A percentile compares a stretch with the other conserved stretches of the same genome.
These are phyloP conservation scores for Salix udensis DNA, from an alignment of 345 rosid species.

Conservation along the genomic window DNA sequence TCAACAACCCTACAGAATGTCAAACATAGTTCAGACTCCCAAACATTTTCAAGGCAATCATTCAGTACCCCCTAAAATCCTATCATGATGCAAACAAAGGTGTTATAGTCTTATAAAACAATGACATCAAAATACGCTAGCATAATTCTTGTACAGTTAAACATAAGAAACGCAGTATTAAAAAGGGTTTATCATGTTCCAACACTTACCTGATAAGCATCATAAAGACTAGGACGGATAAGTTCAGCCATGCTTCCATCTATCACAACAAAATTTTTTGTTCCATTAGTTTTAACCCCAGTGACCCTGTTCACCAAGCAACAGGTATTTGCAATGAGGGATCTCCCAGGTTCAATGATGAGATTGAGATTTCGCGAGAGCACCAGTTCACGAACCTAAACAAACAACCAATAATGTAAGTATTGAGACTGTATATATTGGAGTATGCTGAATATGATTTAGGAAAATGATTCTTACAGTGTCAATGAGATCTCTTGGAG, in stretches of 20 bases:
- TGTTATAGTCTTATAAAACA: neutral
- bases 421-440: neutral
- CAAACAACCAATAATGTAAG: slow-evolving; percentile 1
- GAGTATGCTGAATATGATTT: slow-evolving; percentile 1
- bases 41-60: neutral
- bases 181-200: neutral
- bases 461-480: slow-evolving; percentile 50
- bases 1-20: neutral
- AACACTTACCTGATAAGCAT: slow-evolving; percentile 78
- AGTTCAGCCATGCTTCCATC: slow-evolving; percentile 99
- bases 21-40: neutral
- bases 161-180: neutral
- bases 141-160: neutral
- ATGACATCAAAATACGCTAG: neutral
- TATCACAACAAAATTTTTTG: slow-evolving; percentile 83
- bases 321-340: slow-evolving; percentile 91
- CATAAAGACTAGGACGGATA: slow-evolving; percentile 97
- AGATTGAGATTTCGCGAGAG: slow-evolving; percentile 70
- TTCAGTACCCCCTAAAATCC: neutral
- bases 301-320: slow-evolving; percentile 87
- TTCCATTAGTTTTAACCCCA: slow-evolving; percentile 93
- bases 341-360: slow-evolving; percentile 96
- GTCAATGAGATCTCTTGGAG: slow-evolving; percentile 88
- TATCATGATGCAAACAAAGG: neutral
- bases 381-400: slow-evolving; percentile 84